Conservation (phyloP, 2,329 filamentous ascomycete genomes). For the Calonectria ilicicola region DNA sequence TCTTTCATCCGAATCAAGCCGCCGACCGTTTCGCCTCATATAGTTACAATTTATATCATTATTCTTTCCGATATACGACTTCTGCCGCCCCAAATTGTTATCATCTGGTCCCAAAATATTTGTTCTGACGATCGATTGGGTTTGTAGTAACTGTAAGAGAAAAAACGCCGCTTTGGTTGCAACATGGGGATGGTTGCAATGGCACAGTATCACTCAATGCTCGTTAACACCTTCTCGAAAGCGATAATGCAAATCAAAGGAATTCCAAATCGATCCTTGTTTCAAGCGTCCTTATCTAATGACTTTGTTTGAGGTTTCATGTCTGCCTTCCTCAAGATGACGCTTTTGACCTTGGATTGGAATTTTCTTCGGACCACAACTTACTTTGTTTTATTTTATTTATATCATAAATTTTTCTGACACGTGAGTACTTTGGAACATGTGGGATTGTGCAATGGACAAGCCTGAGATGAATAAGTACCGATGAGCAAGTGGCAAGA, state of each 20-base stretch:
- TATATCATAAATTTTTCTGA: too few species aligned
- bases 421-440: not conserved
- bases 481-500: not conserved
- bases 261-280: not conserved
- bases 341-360: too few species aligned
- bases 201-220: too few species aligned
- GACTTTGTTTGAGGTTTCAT: not conserved
- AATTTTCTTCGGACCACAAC: too few species aligned
- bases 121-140: not conserved
- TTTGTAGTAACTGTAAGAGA: not conserved
- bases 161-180: not conserved
- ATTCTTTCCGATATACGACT: not conserved
- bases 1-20: too few species aligned
- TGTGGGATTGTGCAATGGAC: not conserved
- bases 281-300: too few species aligned
- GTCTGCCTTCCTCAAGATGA: too few species aligned
- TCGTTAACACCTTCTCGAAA: not conserved
- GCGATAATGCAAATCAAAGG: not conserved
- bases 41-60: not conserved
- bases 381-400: too few species aligned
- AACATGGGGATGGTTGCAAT: not conserved
- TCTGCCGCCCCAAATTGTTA: not conserved
- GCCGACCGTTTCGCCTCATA: not conserved
- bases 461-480: not conserved
- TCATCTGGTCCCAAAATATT: not conserved